Conservation (phyloP, 164 flowering plant genomes). For the Kingdonia uniflora region DNA sequence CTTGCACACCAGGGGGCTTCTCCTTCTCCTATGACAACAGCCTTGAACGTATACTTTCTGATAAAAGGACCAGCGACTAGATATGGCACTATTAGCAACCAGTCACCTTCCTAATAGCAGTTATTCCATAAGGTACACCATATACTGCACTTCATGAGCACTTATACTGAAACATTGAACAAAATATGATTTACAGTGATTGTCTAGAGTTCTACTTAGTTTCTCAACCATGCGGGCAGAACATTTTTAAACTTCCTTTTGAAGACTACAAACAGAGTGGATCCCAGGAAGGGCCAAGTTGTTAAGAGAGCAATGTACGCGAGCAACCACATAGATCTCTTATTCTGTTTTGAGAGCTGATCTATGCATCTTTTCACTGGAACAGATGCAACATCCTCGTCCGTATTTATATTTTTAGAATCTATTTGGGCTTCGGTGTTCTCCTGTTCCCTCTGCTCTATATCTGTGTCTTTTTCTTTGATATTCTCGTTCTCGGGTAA, state of each 20-base stretch:
- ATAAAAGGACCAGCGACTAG: too few relatives aligned
- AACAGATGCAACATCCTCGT: conserved; percentile 9
- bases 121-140: too few relatives aligned
- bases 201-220: conserved; percentile 1
- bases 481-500: conserved; percentile 7
- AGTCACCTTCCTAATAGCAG: too few relatives aligned
- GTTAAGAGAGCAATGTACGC: conserved; percentile 35
- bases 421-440: conserved; percentile 6
- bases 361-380: conserved; percentile 25
- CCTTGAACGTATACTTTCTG: too few relatives aligned
- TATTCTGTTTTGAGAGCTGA: conserved; percentile 30
- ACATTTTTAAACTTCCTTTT: conserved; percentile 23
- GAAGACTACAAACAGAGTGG: conserved; percentile 23
- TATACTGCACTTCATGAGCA: too few relatives aligned
- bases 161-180: too few relatives aligned
- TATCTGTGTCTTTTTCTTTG: background rate
- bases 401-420: conserved; percentile 5
- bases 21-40: too few relatives aligned
- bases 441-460: conserved; percentile 4
- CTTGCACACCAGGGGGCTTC: too few relatives aligned
- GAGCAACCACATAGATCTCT: conserved; percentile 38
- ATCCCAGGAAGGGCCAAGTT: conserved; percentile 48
- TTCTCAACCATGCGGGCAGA: conserved; percentile 18
- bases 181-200: too few relatives aligned
- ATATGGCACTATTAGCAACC: too few relatives aligned